A percentile compares a stretch with the other conserved stretches of the same genome.
These are phyloP conservation scores for Solanum commersonii DNA, from an alignment of 257 asterid species.

Conservation along the genomic window DNA sequence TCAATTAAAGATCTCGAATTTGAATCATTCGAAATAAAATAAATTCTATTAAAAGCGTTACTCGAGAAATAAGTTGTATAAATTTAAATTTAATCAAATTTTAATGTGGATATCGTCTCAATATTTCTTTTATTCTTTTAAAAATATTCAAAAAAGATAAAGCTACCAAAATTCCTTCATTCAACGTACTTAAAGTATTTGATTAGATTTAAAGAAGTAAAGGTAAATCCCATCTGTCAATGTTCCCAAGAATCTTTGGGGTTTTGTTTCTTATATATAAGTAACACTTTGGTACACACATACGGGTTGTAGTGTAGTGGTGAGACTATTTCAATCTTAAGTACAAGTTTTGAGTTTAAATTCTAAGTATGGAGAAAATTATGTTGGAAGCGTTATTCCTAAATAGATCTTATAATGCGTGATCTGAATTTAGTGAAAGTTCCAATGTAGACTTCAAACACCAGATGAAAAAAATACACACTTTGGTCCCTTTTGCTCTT, in stretches of 20 bases:
- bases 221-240: neutral
- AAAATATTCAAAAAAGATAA: neutral
- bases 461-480: too few species aligned
- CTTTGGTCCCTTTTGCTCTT: neutral
- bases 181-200: neutral
- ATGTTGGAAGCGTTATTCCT: accelerated
- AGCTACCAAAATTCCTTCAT: neutral
- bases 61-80: accelerated
- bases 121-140: neutral
- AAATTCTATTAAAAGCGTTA: accelerated
- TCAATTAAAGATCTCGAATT: neutral
- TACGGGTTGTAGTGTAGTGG: accelerated
- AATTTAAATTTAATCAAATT: neutral
- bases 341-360: too few species aligned
- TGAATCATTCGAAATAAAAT: neutral
- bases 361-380: accelerated
- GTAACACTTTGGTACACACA: neutral
- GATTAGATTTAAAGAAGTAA: neutral
- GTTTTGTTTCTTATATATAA: neutral
- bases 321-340: too few species aligned
- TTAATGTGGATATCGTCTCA: accelerated
- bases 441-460: accelerated
- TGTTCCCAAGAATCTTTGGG: neutral
- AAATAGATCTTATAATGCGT: accelerated
- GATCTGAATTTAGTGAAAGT: accelerated